Conservation (phyloP, 2,329 filamentous ascomycete species). For the Cytospora paraplurivora region DNA sequence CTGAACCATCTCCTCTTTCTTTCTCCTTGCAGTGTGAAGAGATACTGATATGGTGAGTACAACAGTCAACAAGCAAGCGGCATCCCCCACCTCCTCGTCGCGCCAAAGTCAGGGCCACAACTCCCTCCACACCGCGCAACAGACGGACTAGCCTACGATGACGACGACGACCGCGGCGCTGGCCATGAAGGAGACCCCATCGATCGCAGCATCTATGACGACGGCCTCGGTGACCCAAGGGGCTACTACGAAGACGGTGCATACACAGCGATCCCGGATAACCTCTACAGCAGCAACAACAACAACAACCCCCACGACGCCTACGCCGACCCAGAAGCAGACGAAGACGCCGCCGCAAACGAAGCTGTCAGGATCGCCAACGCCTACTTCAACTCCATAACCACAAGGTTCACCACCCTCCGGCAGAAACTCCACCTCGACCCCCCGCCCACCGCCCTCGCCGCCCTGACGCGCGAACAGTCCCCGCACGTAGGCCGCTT, state of each 20-base stretch:
- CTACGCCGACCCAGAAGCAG: slow-evolving; percentile 34
- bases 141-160: slow-evolving; percentile 35
- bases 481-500: slow-evolving; percentile 53
- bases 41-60: slow-evolving; percentile 55
- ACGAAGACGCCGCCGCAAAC: slow-evolving; percentile 33
- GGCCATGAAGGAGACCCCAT: slow-evolving; percentile 33
- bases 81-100: slow-evolving; percentile 72
- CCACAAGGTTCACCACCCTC: slow-evolving; percentile 65
- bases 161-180: slow-evolving; percentile 35
- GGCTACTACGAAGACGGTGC: slow-evolving; percentile 79
- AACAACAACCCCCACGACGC: slow-evolving; percentile 35
- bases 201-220: slow-evolving; percentile 50
- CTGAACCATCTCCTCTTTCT: slow-evolving; percentile 18
- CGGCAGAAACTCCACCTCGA: slow-evolving; percentile 60
- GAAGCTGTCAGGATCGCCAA: slow-evolving; percentile 52
- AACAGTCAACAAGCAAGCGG: slow-evolving; percentile 72
- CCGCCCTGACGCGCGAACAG: slow-evolving; percentile 44
- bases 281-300: slow-evolving; percentile 34
- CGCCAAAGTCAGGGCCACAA: slow-evolving; percentile 57
- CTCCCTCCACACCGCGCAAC: slow-evolving; percentile 45
- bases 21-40: slow-evolving; percentile 15
- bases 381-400: slow-evolving; percentile 68
- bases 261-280: slow-evolving; percentile 65
- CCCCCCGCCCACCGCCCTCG: slow-evolving; percentile 56
- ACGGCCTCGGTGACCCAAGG: slow-evolving; percentile 54